Evolutionary conservation across 208 protist genomes (phyloP), one percentile per base, ranked within the genome.

Genomic region (Herpetomonas tarakana): DNA sequence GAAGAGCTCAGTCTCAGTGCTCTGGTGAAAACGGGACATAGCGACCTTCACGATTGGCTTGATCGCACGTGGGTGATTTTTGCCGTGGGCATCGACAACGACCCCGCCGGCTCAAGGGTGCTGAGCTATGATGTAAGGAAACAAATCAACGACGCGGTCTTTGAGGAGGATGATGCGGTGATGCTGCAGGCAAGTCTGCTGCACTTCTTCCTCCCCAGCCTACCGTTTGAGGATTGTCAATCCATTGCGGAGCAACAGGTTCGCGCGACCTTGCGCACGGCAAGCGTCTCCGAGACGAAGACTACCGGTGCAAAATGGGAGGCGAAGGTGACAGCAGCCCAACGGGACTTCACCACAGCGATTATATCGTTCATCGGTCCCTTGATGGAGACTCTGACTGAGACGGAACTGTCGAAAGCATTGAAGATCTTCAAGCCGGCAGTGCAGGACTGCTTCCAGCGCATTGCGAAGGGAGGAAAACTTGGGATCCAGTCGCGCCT

Each of bases 11-110:
- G 76, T 41, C 28, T 52, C 35, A 35, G 56, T 16, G 30, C 50
- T 1, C 67, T 93, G 21, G 12, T 53, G 1, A 68, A 65, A n/a
- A 45, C 71, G 9, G 71, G 62, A 21, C 65, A 50, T n/a, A 75
- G 62, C 52, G 53, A 22, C 18, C 47, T 91, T 29, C 74, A 74
- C 27, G 76, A 91, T 55, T 80, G 63, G 45, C 38, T 93, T 6
- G 79, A 87, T 26, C 69, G 72, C 21, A 26, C 87, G 9, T 93
- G 87, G 83, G 65, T 87, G 55, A 69, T 89, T 52, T 91, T 82
- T 63, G 58, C 61, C 2, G 73, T 59, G 0, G 81, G 83, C 19
- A 71, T 91, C 12, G 76, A 90, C 41, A 71, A 79, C 41, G 80
- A 88, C 59, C 74, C 80, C 0, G 53, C 64, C 16, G 75, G 76